Conservation (phyloP, 2,329 filamentous ascomycete species). For the Fusarium sarcochroum region DNA sequence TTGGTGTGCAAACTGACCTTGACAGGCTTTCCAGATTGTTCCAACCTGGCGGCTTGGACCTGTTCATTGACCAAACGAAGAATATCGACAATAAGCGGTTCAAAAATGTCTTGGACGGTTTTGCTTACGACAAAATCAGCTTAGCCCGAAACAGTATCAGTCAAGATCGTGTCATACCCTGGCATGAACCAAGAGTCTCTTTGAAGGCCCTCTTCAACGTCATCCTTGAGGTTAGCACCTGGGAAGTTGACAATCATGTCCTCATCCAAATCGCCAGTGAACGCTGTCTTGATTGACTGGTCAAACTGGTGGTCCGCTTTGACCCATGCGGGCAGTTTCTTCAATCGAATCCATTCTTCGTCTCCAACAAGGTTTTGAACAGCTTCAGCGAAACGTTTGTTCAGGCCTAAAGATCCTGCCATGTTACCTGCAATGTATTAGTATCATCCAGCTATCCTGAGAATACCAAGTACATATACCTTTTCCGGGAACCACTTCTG, state of each 20-base stretch:
- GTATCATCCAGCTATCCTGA: too few relatives aligned
- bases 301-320: background rate
- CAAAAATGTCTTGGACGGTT: slow-evolving; percentile 28
- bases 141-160: background rate
- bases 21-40: slow-evolving; percentile 16
- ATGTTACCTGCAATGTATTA: background rate
- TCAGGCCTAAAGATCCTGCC: background rate
- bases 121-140: background rate
- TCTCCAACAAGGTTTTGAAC: background rate
- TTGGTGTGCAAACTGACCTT: slow-evolving; percentile 13
- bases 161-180: background rate
- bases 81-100: slow-evolving; percentile 40
- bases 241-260: background rate
- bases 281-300: background rate
- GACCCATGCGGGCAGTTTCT: background rate
- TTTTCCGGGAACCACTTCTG: slow-evolving; percentile 45
- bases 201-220: background rate
- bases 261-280: background rate
- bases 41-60: slow-evolving; percentile 22
- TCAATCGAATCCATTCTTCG: background rate
- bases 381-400: background rate
- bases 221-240: background rate
- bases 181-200: slow-evolving; percentile 1
- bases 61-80: slow-evolving; percentile 37
- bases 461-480: slow-evolving; percentile 12